Evolutionary conservation across 208 protist species (phyloP).

Genomic region (Acanthamoeba rhysodes): DNA sequence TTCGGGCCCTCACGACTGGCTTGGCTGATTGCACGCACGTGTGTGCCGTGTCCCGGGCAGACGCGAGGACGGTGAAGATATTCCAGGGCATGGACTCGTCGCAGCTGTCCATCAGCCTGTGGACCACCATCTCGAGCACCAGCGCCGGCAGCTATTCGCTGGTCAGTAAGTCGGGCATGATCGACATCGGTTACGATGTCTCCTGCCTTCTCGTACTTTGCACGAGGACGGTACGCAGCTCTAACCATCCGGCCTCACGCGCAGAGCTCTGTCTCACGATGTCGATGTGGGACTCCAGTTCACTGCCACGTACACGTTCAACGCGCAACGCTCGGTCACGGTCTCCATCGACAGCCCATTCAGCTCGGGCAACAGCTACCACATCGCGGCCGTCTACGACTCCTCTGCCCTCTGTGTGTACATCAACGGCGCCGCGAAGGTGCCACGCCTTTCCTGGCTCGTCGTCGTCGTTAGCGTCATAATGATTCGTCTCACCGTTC

Average conservation of each 20-base stretch:
- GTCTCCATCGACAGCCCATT: neutral
- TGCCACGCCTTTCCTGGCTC: neutral
- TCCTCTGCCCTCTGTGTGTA: neutral
- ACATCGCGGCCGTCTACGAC: conserved; percentile 27
- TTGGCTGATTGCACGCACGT: too few relatives aligned
- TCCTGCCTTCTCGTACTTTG: neutral
- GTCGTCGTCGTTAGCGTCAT: neutral
- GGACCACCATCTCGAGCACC: neutral
- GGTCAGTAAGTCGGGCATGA: neutral
- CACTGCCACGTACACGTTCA: conserved; percentile 4
- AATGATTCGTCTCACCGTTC: neutral
- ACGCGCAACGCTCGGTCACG: neutral
- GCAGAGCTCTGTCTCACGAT: neutral
- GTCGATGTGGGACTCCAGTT: neutral
- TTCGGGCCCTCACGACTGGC: too few relatives aligned
- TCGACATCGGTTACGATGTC: neutral
- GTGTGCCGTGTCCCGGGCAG: neutral
- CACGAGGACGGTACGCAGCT: neutral
- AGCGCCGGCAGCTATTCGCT: neutral
- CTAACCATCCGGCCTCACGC: neutral
- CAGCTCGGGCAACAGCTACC: neutral
- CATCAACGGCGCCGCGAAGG: neutral
- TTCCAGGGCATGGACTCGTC: conserved; percentile 25
- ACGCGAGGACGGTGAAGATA: neutral
- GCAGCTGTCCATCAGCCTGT: neutral